Evolutionary conservation across 139 green algal genomes (phyloP).

Genomic region (Chlorokybus atmophyticus): DNA sequence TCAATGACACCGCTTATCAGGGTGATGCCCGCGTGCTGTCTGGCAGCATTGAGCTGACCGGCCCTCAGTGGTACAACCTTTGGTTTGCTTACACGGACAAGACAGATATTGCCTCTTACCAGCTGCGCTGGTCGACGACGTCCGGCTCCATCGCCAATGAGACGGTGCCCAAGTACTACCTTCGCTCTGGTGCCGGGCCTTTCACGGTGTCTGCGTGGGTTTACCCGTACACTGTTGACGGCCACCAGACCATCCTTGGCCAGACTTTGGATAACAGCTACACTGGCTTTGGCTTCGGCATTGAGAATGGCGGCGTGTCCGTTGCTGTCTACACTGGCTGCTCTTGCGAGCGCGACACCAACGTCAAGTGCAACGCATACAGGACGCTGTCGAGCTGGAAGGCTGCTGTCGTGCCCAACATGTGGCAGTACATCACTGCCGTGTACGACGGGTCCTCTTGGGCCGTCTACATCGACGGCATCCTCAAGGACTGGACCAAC

Average conservation of each 20-base stretch:
- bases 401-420: background rate
- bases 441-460: conserved; percentile 8
- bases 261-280: no score
- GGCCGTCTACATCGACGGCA: conserved; percentile 15
- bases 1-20: conserved; percentile 14
- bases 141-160: conserved; percentile 3
- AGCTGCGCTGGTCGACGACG: conserved; percentile 1
- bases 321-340: conserved; percentile 8
- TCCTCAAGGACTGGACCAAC: conserved; percentile 8
- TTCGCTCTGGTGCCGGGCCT: conserved; percentile 7
- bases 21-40: background rate
- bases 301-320: conserved; percentile 11
- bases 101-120: conserved; percentile 1
- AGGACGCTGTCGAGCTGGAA: conserved; percentile 9
- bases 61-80: conserved; percentile 9
- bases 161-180: conserved; percentile 7
- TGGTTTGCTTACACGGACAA: conserved; percentile 18
- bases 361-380: conserved; percentile 6
- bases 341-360: background rate
- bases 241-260: background rate
- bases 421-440: conserved; percentile 14
- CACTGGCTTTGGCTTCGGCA: conserved; percentile 7
- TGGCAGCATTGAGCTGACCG: conserved; percentile 10
- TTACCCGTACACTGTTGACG: conserved; percentile 7
- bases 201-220: conserved; percentile 19